phyloP scores from a whole-genome alignment of 306 rosid species.

The Cucumis hystrix region DNA sequence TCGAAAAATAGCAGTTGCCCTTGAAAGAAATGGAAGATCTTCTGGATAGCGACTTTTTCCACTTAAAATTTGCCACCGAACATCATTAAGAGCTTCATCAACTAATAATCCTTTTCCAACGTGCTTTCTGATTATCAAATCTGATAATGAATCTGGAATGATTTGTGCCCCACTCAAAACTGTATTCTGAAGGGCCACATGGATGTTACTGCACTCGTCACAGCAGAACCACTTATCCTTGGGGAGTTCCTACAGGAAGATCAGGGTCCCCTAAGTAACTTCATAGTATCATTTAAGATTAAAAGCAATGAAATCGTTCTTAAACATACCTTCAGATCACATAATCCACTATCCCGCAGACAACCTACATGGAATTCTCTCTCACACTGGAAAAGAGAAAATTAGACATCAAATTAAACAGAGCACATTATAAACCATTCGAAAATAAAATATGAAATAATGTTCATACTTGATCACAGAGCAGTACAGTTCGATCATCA shows the following conservation, averaged over 20 bases:
- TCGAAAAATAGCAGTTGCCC: constrained; percentile 87
- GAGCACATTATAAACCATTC: neutral
- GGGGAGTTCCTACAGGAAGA: constrained; percentile 65
- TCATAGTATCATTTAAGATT: constrained; percentile 7
- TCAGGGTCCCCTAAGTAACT: constrained; percentile 6
- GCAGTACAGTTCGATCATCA: constrained; percentile 84
- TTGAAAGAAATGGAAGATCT: constrained; percentile 85
- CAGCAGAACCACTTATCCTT: constrained; percentile 99
- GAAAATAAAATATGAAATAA: neutral
- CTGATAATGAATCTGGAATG: constrained; percentile 46
- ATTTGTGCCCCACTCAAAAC: constrained; percentile 55
- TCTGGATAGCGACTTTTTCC: constrained; percentile 89
- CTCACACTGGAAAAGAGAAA: constrained; percentile 61
- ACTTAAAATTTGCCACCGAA: constrained; percentile 85
- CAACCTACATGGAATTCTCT: constrained; percentile 98
- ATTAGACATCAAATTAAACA: constrained; percentile 1
- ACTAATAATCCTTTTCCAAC: constrained; percentile 49
- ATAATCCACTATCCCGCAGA: constrained; percentile 63
- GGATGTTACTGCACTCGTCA: constrained; percentile 68
- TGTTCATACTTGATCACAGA: constrained; percentile 85
- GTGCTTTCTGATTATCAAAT: constrained; percentile 51
- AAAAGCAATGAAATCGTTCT: constrained; percentile 1
- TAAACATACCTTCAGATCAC: constrained; percentile 67
- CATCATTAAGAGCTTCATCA: constrained; percentile 37
- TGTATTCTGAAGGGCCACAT: constrained; percentile 49